These are phyloP conservation scores for Epithemia pelagica DNA, from an alignment of 108 stramenopile genomes.

Conservation along the genomic window DNA sequence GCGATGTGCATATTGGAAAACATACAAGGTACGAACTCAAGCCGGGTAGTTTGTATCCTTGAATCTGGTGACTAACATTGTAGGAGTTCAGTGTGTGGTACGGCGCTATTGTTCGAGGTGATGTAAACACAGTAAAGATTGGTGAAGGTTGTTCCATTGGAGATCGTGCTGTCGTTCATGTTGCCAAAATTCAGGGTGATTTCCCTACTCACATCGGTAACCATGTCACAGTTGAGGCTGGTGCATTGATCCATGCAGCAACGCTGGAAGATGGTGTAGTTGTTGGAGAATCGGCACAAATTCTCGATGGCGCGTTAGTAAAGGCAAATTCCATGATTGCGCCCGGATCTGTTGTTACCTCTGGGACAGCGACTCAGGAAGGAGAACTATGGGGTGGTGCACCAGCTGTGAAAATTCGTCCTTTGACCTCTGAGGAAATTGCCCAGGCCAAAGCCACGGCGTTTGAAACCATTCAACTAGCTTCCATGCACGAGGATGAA, in stretches of 20 bases:
- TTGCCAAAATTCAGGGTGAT: conserved; percentile 91
- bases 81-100: conserved; percentile 89
- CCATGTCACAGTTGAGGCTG: conserved; percentile 75
- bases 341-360: conserved; percentile 77
- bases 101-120: conserved; percentile 78
- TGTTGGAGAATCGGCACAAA: conserved; percentile 81
- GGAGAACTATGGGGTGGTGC: conserved; percentile 89
- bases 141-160: conserved; percentile 82
- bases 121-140: conserved; percentile 74
- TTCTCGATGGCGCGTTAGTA: conserved; percentile 87
- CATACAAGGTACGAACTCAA: conserved; percentile 36
- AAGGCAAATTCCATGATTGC: conserved; percentile 67
- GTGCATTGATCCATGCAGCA: conserved; percentile 88
- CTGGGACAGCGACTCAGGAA: conserved; percentile 60
- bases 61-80: no score
- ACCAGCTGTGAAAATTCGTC: conserved; percentile 88
- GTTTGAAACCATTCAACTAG: conserved; percentile 48
- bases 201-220: conserved; percentile 79
- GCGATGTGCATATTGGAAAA: conserved; percentile 68
- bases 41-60: neutral
- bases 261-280: conserved; percentile 69
- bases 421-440: conserved; percentile 68
- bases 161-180: conserved; percentile 90
- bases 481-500: conserved; percentile 67
- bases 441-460: conserved; percentile 36